These are phyloP conservation scores for Penicillium sp. DNA, from an alignment of 2,329 filamentous ascomycete genomes.

Conservation along the genomic window DNA sequence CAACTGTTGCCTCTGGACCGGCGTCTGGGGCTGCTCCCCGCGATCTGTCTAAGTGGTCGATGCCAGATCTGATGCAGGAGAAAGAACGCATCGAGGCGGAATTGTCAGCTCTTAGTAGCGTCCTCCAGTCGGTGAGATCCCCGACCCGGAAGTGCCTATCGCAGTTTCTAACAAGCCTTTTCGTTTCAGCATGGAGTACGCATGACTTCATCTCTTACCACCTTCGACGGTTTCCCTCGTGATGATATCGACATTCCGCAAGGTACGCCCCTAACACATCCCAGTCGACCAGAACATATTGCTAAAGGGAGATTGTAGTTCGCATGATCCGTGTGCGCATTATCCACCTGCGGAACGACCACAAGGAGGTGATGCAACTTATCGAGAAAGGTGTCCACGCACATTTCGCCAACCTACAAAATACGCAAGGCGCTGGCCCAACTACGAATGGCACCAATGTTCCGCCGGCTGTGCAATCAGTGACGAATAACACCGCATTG, in stretches of 20 bases:
- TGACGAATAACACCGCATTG: slow-evolving; percentile 35
- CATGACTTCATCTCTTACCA: slow-evolving; percentile 86
- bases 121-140: slow-evolving; percentile 76
- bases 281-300: slow-evolving; percentile 1
- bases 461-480: slow-evolving; percentile 21
- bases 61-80: slow-evolving; percentile 76
- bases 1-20: slow-evolving; percentile 75
- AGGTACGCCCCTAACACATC: slow-evolving; percentile 55
- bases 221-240: slow-evolving; percentile 86
- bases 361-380: slow-evolving; percentile 79
- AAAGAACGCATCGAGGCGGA: slow-evolving; percentile 85
- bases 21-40: slow-evolving; percentile 59
- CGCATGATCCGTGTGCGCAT: slow-evolving; percentile 90
- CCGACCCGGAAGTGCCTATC: background rate
- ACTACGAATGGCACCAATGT: slow-evolving; percentile 24
- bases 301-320: slow-evolving; percentile 53
- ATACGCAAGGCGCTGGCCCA: slow-evolving; percentile 46
- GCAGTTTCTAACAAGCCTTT: slow-evolving; percentile 16
- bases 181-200: slow-evolving; percentile 76
- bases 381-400: slow-evolving; percentile 87
- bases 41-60: slow-evolving; percentile 64
- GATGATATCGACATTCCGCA: slow-evolving; percentile 93
- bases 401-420: slow-evolving; percentile 73
- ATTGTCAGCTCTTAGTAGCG: slow-evolving; percentile 75
- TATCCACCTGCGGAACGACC: slow-evolving; percentile 86